Base-by-base conservation (phyloP, 2,329 filamentous ascomycete species). In the Fusarium sp. region DNA sequence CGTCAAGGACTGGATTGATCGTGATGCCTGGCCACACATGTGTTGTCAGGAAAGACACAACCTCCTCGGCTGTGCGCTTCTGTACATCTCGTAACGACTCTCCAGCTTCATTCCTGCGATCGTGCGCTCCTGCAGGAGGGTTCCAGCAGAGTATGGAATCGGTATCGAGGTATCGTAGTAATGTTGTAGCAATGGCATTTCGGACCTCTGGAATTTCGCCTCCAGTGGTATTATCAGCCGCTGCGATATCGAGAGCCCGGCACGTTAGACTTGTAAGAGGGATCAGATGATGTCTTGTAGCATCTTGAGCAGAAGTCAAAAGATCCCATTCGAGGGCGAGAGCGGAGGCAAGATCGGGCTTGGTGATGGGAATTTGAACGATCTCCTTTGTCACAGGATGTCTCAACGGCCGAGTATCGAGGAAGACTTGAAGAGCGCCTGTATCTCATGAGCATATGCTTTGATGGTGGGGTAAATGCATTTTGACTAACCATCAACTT, bases 261-360 rank as follows among this genome's bases (percentile, higher is more conserved):
- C 94, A 94, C 28, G 92, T 87, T 22, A 98, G 89, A 54, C 94
- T 95, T 6, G 95, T 98, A 72, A 99, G 86, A 20, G 96, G 96
- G 75, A 98, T 96, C 54, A 97, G 90, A 83, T 98, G 94, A 67
- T 93, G 90, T 81, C 92, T 94, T 44, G 95, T 89, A 0, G 95
- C 94, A 83, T 98, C 94, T 80, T 95, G 92, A 6, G 93, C 91
- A 20, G 93, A 93, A 30, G 91, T 88, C 69, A 99, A 88, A 55
- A 92, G 87, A 81, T 98, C 95, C 96, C 96, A 99, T 85, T 99
- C 96, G 50, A 97, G 85, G 7, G 96, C 96, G 72, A 99, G 91
- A 64, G 94, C 94, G 50, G 91, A 88, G 30, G 96, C 96, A 44
- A 98, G 92, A 78, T 94, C 89, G 38, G 91, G 91, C 84, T 98